Conservation (phyloP, 2,329 filamentous ascomycete species). For the Mollisiaceae sp. region DNA sequence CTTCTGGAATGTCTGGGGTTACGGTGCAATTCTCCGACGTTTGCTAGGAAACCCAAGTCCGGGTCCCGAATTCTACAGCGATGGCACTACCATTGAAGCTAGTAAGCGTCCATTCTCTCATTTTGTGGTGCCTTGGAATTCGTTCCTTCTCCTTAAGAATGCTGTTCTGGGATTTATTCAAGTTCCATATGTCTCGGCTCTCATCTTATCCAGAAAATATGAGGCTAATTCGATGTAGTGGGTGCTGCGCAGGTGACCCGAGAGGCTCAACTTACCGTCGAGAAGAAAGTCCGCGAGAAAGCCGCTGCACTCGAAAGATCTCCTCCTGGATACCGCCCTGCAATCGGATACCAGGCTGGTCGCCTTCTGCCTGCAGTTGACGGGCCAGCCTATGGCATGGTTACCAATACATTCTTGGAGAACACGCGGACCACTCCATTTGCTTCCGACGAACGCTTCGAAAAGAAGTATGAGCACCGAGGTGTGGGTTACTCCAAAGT, state of each 20-base stretch:
- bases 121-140: no score
- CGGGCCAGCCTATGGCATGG: slow-evolving; percentile 21
- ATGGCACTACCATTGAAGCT: slow-evolving; percentile 23
- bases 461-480: slow-evolving; percentile 18
- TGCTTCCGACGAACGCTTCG: slow-evolving; percentile 15
- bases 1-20: slow-evolving; percentile 24
- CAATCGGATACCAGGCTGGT: slow-evolving; percentile 21
- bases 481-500: slow-evolving; percentile 19
- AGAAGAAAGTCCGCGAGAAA: slow-evolving; percentile 25
- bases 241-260: slow-evolving; percentile 19
- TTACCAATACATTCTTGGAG: slow-evolving; percentile 15
- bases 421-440: slow-evolving; percentile 12
- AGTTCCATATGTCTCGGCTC: no score
- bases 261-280: slow-evolving; percentile 20
- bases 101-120: background rate
- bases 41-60: slow-evolving; percentile 21
- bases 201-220: no score
- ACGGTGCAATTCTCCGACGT: slow-evolving; percentile 21
- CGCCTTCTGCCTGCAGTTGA: slow-evolving; percentile 16
- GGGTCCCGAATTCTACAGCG: slow-evolving; percentile 13
- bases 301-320: slow-evolving; percentile 17
- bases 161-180: no score
- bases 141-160: no score
- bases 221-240: slow-evolving; percentile 1
- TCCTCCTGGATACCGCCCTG: slow-evolving; percentile 22